Base-by-base conservation (phyloP, 2,329 filamentous ascomycete genomes). In the Aspergillus sp. region DNA sequence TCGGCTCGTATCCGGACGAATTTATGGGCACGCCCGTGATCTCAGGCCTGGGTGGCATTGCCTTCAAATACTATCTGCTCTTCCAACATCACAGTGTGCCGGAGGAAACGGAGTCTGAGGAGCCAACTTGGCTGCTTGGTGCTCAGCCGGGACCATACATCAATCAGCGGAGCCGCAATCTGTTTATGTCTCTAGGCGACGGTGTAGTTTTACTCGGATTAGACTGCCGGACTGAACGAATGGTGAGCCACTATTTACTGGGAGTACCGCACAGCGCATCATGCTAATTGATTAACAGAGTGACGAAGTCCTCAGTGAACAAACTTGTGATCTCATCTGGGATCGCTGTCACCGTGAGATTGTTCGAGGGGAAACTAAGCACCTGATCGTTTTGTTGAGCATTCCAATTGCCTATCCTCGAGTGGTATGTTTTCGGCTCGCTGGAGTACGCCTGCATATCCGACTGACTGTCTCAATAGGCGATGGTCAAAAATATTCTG, bases 61-160 rank as follows among this genome's bases (percentile, higher is more conserved):
- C 93, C 0, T 97, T 94, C 82, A 99, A 99, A 70, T 99, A 97
- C 73, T 99, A 99, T 65, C 87, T 99, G 85, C 81, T 99, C 8
- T 99, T 99, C 76, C 94, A 99, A 70, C 94, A 99, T 62, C 95
- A 99, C 70, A 95, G 88, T 60, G 79, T 95, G 3, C 76, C 84
- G 1, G 83, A 86, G 43, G 94, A 99, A 74, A 90, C 86, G 0
- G 86, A 95, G 60, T 78, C 81, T 33, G 83, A 88, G 2, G 95
- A 99, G 70, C 90, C 93, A 2, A 96, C 90, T 66, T 97, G 94
- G 94, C 76, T 95, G 16, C 74, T 97, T 3, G 94, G 94, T 5
- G 76, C 82, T 20, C 78, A 81, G 32, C 89, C 87, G 3, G 95
- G 95, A 0, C 92, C 93, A 0, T 99, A 96, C 68, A 96, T 99